A percentile compares a stretch with the other conserved stretches of the same genome.
Evolutionary conservation across 2,329 filamentous ascomycete genomes (phyloP).

Genomic region (Biscogniauxia marginata): DNA sequence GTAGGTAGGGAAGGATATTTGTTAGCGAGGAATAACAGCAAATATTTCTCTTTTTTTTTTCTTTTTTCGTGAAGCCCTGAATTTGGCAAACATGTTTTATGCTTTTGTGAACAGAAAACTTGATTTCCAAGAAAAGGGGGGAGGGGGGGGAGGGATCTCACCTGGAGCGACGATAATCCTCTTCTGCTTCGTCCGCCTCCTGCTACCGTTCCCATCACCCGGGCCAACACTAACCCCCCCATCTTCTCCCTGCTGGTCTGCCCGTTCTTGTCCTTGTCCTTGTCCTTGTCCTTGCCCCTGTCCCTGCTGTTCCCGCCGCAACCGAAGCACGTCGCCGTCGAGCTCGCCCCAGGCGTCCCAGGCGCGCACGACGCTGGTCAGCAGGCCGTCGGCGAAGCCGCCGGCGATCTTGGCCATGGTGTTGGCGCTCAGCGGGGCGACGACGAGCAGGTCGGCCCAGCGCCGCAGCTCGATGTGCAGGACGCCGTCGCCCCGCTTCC

Average conservation of each 20-base stretch:
- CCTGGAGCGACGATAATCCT: constrained; percentile 69
- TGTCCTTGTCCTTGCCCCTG: neutral
- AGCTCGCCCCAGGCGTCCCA: constrained; percentile 77
- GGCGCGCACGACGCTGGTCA: constrained; percentile 73
- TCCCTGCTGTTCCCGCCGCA: no score
- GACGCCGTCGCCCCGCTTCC: constrained; percentile 76
- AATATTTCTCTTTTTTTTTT: no score
- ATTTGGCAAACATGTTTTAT: no score
- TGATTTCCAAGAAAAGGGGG: constrained; percentile 12
- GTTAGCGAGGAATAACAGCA: neutral
- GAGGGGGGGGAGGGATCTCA: neutral
- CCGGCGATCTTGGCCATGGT: constrained; percentile 78
- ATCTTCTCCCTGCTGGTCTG: constrained; percentile 4
- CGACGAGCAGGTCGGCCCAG: constrained; percentile 74
- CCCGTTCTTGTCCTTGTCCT: neutral
- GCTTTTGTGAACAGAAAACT: neutral
- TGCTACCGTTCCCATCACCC: neutral
- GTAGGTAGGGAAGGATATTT: neutral
- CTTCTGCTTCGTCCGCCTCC: constrained; percentile 45
- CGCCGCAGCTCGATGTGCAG: constrained; percentile 86
- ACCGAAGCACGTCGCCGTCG: constrained; percentile 39
- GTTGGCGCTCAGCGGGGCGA: constrained; percentile 83
- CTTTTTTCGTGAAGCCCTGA: no score
- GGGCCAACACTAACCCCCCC: neutral
- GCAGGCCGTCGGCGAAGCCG: constrained; percentile 75